These are phyloP conservation scores for Cynanchum wilfordii DNA, from an alignment of 257 asterid species.

Conservation along the genomic window DNA sequence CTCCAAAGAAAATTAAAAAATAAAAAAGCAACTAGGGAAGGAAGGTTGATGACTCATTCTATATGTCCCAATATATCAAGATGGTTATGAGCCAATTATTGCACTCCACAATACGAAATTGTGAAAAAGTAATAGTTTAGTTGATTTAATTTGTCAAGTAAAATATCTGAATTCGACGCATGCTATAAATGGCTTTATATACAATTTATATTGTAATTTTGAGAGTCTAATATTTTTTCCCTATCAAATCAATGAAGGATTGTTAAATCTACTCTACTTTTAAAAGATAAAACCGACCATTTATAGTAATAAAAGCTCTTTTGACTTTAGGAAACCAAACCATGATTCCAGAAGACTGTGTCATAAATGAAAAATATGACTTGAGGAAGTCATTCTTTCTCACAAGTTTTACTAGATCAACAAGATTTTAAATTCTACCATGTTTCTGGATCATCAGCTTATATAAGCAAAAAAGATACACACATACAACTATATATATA, in stretches of 20 bases:
- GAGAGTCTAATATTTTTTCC: too few species aligned
- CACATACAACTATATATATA: neutral
- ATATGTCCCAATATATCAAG: neutral
- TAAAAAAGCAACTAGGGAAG: neutral
- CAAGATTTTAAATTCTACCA: neutral
- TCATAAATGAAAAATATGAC: neutral
- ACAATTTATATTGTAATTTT: too few species aligned
- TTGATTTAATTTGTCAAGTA: too few species aligned
- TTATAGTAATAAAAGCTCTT: neutral
- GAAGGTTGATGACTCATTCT: neutral
- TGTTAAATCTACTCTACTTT: too few species aligned
- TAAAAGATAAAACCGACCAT: neutral
- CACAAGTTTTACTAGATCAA: neutral
- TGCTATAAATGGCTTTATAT: too few species aligned
- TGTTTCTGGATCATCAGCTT: neutral
- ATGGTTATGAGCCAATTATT: neutral
- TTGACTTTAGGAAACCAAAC: conserved; percentile 5
- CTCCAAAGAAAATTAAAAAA: neutral
- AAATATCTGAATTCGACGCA: too few species aligned
- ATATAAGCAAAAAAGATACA: neutral
- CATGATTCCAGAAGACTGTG: neutral
- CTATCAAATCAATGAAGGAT: neutral
- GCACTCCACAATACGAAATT: too few species aligned
- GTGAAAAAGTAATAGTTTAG: too few species aligned
- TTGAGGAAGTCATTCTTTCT: neutral